These are phyloP conservation scores for Coemansia sp. DNA, from an alignment of 192 early-diverging fungal species.

Conservation along the genomic window DNA sequence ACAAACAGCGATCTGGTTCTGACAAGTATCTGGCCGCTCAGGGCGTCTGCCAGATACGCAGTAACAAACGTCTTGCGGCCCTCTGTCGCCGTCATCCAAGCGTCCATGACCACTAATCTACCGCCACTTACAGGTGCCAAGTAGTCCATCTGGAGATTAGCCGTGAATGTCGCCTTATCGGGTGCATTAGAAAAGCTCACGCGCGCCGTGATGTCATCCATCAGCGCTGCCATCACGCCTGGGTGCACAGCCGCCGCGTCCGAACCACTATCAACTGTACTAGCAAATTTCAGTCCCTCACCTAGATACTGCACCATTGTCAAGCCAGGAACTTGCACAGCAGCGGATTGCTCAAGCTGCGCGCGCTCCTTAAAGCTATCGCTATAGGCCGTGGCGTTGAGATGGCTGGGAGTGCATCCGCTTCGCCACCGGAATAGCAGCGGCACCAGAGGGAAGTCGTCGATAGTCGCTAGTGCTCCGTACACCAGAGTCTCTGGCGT, in stretches of 20 bases:
- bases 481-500: slow-evolving; percentile 32
- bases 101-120: slow-evolving; percentile 38
- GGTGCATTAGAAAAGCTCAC: slow-evolving; percentile 31
- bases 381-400: slow-evolving; percentile 10
- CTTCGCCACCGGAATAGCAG: slow-evolving; percentile 35
- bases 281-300: slow-evolving; percentile 18
- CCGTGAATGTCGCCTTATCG: slow-evolving; percentile 38
- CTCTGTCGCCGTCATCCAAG: slow-evolving; percentile 44
- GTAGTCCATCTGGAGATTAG: slow-evolving; percentile 51
- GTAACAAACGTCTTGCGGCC: slow-evolving; percentile 43
- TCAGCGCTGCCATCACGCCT: slow-evolving; percentile 29
- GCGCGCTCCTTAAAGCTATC: slow-evolving; percentile 15
- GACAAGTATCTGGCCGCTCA: slow-evolving; percentile 25
- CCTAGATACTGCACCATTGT: slow-evolving; percentile 45
- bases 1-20: slow-evolving; percentile 41
- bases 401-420: slow-evolving; percentile 18
- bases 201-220: slow-evolving; percentile 48
- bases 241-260: slow-evolving; percentile 13
- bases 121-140: slow-evolving; percentile 13
- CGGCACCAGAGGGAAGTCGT: slow-evolving; percentile 24
- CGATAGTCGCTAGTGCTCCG: slow-evolving; percentile 23
- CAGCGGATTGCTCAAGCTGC: neutral
- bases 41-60: slow-evolving; percentile 33
- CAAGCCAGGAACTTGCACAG: slow-evolving; percentile 24
- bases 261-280: neutral